These are phyloP conservation scores for Chenopodium album DNA, from an alignment of 148 eudicot species.

Conservation along the genomic window DNA sequence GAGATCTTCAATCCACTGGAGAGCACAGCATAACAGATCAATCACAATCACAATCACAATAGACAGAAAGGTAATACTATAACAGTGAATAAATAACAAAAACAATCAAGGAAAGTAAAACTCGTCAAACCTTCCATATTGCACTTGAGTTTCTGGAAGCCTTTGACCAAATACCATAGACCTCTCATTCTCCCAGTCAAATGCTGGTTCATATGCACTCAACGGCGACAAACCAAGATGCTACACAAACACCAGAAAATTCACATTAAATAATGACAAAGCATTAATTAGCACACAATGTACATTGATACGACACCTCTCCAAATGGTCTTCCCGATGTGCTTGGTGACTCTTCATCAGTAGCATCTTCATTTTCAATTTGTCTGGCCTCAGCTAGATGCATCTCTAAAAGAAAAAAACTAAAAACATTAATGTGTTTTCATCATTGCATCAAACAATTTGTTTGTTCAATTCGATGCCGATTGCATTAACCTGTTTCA, in stretches of 20 bases:
- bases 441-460: constrained; percentile 1
- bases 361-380: constrained; percentile 58
- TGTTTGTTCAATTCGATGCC: constrained; percentile 1
- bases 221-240: constrained; percentile 89
- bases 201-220: constrained; percentile 94
- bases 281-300: not conserved
- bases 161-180: constrained; percentile 93
- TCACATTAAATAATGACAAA: not conserved
- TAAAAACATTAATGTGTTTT: not conserved
- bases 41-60: not conserved
- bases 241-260: constrained; percentile 45
- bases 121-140: constrained; percentile 60
- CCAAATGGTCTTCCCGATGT: constrained; percentile 83
- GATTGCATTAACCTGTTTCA: constrained; percentile 69
- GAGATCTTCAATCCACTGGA: constrained; percentile 94
- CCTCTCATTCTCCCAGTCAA: constrained; percentile 98
- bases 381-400: constrained; percentile 82
- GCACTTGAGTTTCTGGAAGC: constrained; percentile 68
- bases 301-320: constrained; percentile 27
- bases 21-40: constrained; percentile 19
- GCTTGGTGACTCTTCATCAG: constrained; percentile 79
- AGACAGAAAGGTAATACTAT: not conserved
- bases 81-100: not conserved
- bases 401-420: constrained; percentile 52
- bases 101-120: not conserved